phyloP scores from a whole-genome alignment of 257 asterid genomes.

The Capsicum rhomboideum region DNA sequence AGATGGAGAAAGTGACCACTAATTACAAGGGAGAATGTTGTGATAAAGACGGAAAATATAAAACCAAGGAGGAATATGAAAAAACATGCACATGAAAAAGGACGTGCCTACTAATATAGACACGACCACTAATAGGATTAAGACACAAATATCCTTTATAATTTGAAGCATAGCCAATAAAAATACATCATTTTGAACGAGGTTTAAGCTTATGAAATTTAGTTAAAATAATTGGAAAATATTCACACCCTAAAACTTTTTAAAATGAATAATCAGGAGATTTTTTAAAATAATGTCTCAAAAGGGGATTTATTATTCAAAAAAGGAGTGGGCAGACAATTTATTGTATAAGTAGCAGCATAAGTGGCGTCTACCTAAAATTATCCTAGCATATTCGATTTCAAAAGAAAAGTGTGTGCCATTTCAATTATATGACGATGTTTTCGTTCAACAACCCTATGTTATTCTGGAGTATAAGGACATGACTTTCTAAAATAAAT shows the following conservation, averaged over 20 bases:
- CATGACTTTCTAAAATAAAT: too few species aligned
- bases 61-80: neutral
- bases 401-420: too few species aligned
- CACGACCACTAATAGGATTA: neutral
- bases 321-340: too few species aligned
- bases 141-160: neutral
- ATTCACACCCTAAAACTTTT: neutral
- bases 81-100: neutral
- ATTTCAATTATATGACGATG: too few species aligned
- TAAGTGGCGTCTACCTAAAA: too few species aligned
- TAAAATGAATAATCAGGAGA: neutral
- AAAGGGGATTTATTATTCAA: too few species aligned
- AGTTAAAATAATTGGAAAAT: neutral
- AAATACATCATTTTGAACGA: neutral
- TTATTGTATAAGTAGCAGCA: too few species aligned
- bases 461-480: too few species aligned
- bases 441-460: too few species aligned
- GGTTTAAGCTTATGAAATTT: neutral
- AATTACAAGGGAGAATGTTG: neutral
- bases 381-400: too few species aligned
- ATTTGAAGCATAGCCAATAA: neutral
- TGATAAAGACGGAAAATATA: neutral
- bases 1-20: neutral
- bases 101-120: neutral
- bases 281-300: too few species aligned